Evolutionary conservation across 805 yeast species (phyloP).

Genomic region (Starmerella etchellsii): DNA sequence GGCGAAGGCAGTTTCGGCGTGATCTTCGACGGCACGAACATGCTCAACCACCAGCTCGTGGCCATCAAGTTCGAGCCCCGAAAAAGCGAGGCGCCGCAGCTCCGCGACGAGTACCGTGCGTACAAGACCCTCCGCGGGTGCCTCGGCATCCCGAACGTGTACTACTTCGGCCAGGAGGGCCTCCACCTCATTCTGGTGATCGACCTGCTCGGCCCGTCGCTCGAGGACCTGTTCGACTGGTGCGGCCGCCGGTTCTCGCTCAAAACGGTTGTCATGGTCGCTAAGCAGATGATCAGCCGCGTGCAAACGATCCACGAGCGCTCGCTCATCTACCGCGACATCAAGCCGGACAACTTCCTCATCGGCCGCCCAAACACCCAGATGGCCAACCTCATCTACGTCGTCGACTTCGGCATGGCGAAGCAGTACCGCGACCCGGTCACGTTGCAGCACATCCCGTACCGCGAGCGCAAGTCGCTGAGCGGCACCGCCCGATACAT

Average conservation of each 20-base stretch:
- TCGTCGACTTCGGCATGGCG: conserved; percentile 98
- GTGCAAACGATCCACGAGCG: conserved; percentile 80
- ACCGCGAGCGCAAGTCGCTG: conserved; percentile 86
- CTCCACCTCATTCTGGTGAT: conserved; percentile 89
- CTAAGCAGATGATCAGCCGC: conserved; percentile 83
- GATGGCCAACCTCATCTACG: conserved; percentile 71
- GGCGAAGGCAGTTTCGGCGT: conserved; percentile 99
- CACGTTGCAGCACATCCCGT: conserved; percentile 90
- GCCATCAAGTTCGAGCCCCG: conserved; percentile 94
- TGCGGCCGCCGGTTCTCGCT: conserved; percentile 81
- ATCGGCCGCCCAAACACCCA: conserved; percentile 80
- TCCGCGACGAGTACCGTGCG: conserved; percentile 93
- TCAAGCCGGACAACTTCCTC: conserved; percentile 92
- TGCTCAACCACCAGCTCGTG: conserved; percentile 82
- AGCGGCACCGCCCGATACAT: conserved; percentile 98
- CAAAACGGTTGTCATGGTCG: conserved; percentile 85
- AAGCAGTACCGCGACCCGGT: conserved; percentile 95
- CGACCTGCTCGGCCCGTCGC: conserved; percentile 86
- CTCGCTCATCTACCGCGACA: conserved; percentile 87
- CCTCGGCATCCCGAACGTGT: conserved; percentile 87
- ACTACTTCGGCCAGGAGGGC: conserved; percentile 97
- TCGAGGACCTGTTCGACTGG: conserved; percentile 97
- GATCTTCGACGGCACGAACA: conserved; percentile 86
- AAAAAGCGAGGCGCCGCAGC: conserved; percentile 93
- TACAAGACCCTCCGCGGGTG: conserved; percentile 75